Percentiles rank a stretch among this genome's conserved stretches.
Evolutionary conservation across 148 eudicot genomes (phyloP).

Genomic region (Diospyros lotus): DNA sequence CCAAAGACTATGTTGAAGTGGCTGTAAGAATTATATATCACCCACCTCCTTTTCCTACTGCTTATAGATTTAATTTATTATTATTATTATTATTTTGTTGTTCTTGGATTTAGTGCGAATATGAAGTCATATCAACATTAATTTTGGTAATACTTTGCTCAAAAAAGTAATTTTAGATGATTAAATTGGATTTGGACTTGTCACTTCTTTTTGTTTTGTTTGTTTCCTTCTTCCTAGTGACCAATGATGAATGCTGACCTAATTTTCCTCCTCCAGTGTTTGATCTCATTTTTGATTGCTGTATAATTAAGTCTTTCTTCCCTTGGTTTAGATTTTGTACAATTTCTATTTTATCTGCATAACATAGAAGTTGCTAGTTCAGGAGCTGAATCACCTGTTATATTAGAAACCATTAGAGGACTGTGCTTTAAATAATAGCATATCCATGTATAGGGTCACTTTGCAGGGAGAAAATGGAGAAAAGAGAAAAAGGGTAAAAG

Average conservation of each 20-base stretch:
- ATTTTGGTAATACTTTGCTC: neutral
- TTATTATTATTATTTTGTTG: slow-evolving; percentile 1
- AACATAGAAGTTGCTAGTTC: neutral
- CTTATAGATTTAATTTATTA: slow-evolving; percentile 14
- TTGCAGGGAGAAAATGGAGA: no score
- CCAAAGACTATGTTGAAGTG: slow-evolving; percentile 71
- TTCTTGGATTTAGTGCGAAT: neutral
- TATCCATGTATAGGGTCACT: no score
- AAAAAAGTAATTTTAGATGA: neutral
- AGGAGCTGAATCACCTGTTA: neutral
- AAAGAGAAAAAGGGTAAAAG: no score
- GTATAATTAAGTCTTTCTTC: neutral
- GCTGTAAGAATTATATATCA: slow-evolving; percentile 59
- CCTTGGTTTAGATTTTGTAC: neutral
- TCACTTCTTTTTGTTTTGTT: neutral
- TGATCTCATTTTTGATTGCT: neutral
- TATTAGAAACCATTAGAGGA: neutral
- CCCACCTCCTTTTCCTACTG: slow-evolving; percentile 14
- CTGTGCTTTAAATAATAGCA: no score
- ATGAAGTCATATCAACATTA: neutral
- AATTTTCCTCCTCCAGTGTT: neutral
- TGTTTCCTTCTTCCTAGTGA: neutral
- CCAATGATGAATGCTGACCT: neutral
- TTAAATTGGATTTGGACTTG: slow-evolving; percentile 2
- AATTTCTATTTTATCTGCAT: neutral